Conservation (phyloP, 257 asterid genomes). For the Apocynum venetum region DNA sequence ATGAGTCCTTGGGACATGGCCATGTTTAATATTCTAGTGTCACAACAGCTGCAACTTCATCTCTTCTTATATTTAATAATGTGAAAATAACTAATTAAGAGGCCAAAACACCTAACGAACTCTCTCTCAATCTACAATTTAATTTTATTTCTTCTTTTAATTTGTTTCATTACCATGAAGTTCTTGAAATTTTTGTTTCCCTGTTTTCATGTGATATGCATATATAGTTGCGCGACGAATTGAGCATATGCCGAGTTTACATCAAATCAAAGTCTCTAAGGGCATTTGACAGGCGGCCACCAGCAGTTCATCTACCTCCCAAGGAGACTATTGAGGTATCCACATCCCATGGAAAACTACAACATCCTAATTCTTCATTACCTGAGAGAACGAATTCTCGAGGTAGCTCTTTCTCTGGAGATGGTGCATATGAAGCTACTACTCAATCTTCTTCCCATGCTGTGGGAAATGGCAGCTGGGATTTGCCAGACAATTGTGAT, state of each 20-base stretch:
- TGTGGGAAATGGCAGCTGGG: slow-evolving; percentile 7
- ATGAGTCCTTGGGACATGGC: too few relatives aligned
- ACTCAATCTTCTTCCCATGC: not conserved
- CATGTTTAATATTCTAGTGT: too few relatives aligned
- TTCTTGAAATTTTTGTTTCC: not conserved
- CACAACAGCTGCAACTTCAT: too few relatives aligned
- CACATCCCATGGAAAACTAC: too few relatives aligned
- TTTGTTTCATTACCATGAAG: too few relatives aligned
- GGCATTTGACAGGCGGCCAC: slow-evolving; percentile 60
- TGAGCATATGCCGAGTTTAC: slow-evolving; percentile 55
- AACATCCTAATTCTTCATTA: too few relatives aligned
- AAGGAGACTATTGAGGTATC: too few relatives aligned
- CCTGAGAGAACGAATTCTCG: not conserved
- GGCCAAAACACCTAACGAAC: too few relatives aligned
- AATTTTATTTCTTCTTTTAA: too few relatives aligned
- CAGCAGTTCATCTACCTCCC: slow-evolving; percentile 5
- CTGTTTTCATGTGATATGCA: not conserved
- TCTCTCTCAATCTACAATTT: too few relatives aligned
- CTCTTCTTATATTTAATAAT: too few relatives aligned
- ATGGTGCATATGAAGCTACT: not conserved
- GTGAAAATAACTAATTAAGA: too few relatives aligned
- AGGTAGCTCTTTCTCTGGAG: slow-evolving; percentile 19
- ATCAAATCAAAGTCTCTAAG: slow-evolving; percentile 36
- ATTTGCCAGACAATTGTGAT: not conserved
- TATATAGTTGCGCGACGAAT: slow-evolving; percentile 37